Evolutionary conservation across 305 asterid species (phyloP).

Genomic region (Fraxinus baroniana): DNA sequence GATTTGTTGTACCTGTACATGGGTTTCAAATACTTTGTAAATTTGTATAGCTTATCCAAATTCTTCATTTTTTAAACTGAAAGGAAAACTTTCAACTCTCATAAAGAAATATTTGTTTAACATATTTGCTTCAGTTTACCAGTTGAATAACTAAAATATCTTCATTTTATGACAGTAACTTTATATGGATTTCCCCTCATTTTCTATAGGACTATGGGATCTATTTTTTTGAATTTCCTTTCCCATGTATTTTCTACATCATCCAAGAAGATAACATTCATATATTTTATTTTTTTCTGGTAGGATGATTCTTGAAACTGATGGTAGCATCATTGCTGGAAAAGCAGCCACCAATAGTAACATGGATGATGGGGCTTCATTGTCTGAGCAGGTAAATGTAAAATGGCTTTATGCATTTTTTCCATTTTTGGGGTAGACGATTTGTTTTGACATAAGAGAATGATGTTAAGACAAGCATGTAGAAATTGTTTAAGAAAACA

Average conservation of each 20-base stretch:
- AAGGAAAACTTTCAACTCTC: not conserved
- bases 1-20: not conserved
- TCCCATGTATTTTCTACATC: not conserved
- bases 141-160: not conserved
- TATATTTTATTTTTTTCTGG: not conserved
- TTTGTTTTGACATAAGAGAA: not conserved
- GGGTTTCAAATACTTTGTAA: not conserved
- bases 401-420: not conserved
- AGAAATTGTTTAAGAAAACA: not conserved
- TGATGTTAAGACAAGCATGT: not conserved
- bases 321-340: constrained; percentile 79
- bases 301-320: constrained; percentile 92
- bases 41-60: not conserved
- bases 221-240: not conserved
- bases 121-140: not conserved
- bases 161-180: not conserved
- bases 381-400: constrained; percentile 81
- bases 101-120: not conserved
- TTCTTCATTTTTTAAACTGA: not conserved
- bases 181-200: not conserved
- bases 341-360: constrained; percentile 68
- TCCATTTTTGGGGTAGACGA: not conserved
- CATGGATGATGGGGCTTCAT: constrained; percentile 72
- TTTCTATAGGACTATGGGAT: not conserved
- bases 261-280: not conserved